A percentile compares a stretch with the other conserved stretches of the same genome.
These are phyloP conservation scores for Saraca asoca DNA, from an alignment of 331 rosid species.

Conservation along the genomic window DNA sequence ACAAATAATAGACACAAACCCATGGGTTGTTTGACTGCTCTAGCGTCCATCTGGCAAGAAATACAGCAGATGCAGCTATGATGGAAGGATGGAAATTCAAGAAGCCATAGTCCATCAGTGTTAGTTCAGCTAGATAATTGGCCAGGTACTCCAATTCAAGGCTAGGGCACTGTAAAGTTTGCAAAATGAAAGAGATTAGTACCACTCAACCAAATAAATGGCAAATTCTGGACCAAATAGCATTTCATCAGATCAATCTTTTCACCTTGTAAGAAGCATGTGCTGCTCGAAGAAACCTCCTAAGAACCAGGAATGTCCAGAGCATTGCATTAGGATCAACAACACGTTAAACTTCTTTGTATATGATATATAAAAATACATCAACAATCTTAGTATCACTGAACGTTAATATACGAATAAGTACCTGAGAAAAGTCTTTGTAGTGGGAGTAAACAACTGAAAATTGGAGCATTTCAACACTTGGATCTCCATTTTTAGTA, in stretches of 20 bases:
- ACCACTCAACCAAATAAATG: slow-evolving; percentile 20
- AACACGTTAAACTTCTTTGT: too few relatives aligned
- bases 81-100: slow-evolving; percentile 74
- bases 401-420: too few relatives aligned
- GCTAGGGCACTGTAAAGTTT: slow-evolving; percentile 62
- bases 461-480: slow-evolving; percentile 59
- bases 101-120: slow-evolving; percentile 70
- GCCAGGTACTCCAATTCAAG: slow-evolving; percentile 87
- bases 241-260: slow-evolving; percentile 27
- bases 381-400: too few relatives aligned
- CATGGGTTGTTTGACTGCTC: slow-evolving; percentile 85
- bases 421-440: slow-evolving; percentile 84
- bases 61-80: slow-evolving; percentile 89
- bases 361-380: too few relatives aligned
- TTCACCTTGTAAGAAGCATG: slow-evolving; percentile 82
- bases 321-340: too few relatives aligned
- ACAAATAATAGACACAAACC: slow-evolving; percentile 53
- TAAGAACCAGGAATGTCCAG: slow-evolving; percentile 51
- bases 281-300: slow-evolving; percentile 94
- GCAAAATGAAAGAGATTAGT: slow-evolving; percentile 22
- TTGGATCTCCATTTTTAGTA: slow-evolving; percentile 71
- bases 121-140: slow-evolving; percentile 77
- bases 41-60: slow-evolving; percentile 88
- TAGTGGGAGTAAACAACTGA: slow-evolving; percentile 84
- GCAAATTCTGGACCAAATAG: slow-evolving; percentile 31